Percentiles rank a stretch among this genome's conserved stretches.
Conservation (phyloP, 2,329 filamentous ascomycete genomes). For the Sordariomycetes sp. region DNA sequence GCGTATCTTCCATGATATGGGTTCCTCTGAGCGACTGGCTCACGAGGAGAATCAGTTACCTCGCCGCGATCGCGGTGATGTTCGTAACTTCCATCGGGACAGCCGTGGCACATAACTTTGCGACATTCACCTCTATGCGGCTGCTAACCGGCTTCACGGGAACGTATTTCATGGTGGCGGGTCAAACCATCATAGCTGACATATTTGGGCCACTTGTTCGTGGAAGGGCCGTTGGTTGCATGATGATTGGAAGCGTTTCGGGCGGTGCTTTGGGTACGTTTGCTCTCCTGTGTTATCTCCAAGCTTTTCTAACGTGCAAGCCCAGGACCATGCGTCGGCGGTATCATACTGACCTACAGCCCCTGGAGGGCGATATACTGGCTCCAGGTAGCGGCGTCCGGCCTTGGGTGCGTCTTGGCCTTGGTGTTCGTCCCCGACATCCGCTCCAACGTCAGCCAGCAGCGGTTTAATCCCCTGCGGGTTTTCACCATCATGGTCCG, state of each 20-base stretch:
- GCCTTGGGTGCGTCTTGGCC: conserved; percentile 44
- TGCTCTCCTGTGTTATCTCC: background rate
- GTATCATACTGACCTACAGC: conserved; percentile 65
- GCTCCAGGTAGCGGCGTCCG: conserved; percentile 61
- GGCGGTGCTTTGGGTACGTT: background rate
- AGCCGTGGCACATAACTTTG: conserved; percentile 60
- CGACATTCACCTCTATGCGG: conserved; percentile 63
- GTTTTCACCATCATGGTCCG: conserved; percentile 55
- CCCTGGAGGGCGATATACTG: conserved; percentile 70
- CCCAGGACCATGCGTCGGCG: conserved; percentile 57
- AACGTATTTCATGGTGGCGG: conserved; percentile 56
- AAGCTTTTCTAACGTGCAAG: background rate
- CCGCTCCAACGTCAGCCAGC: conserved; percentile 52
- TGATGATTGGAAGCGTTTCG: background rate
- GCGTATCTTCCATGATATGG: conserved; percentile 58
- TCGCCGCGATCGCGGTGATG: conserved; percentile 49
- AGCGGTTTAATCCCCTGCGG: conserved; percentile 56
- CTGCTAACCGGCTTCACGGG: conserved; percentile 66
- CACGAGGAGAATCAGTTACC: conserved; percentile 25
- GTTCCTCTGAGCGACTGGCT: conserved; percentile 56
- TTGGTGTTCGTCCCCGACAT: conserved; percentile 64
- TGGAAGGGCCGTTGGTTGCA: conserved; percentile 30
- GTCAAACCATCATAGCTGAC: background rate
- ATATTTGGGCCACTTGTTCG: conserved; percentile 20
- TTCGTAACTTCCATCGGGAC: conserved; percentile 61